Percentiles rank a stretch among this genome's conserved stretches.
Evolutionary conservation across 345 rosid species (phyloP).

Genomic region (Cochlearia excelsa): DNA sequence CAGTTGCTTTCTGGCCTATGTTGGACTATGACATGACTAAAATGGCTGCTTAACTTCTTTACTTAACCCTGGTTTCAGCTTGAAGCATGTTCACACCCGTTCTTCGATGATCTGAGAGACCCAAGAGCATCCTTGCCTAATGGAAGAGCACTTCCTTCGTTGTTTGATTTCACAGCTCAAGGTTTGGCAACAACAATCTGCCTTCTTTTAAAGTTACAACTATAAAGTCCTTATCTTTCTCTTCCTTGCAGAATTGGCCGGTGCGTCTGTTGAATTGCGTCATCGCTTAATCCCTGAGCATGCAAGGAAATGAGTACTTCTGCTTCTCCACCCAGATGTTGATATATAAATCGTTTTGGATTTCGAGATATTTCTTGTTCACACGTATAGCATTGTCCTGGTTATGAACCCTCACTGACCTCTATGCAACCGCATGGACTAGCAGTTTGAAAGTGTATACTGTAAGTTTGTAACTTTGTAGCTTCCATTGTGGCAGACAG

Average conservation of each 20-base stretch:
- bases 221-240: not conserved
- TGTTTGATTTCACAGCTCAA: conserved; percentile 95
- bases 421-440: conserved; percentile 26
- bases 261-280: conserved; percentile 63
- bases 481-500: conserved; percentile 24
- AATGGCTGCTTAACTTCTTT: not conserved
- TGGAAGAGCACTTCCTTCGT: conserved; percentile 77
- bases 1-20: too few species aligned
- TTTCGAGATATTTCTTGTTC: conserved; percentile 17
- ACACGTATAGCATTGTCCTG: conserved; percentile 26
- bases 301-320: conserved; percentile 40
- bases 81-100: conserved; percentile 98
- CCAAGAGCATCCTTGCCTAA: conserved; percentile 81
- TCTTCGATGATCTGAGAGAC: conserved; percentile 84
- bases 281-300: conserved; percentile 78
- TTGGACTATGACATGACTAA: not conserved
- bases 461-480: conserved; percentile 31
- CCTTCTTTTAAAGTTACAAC: not conserved
- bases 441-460: conserved; percentile 27
- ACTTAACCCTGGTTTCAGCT: conserved; percentile 51
- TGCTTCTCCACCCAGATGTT: conserved; percentile 18
- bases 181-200: conserved; percentile 43
- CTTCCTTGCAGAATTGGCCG: conserved; percentile 65
- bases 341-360: conserved; percentile 17
- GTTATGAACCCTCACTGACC: conserved; percentile 30